Conservation (phyloP, 345 rosid genomes). For the Hibiscus tridactylites region DNA sequence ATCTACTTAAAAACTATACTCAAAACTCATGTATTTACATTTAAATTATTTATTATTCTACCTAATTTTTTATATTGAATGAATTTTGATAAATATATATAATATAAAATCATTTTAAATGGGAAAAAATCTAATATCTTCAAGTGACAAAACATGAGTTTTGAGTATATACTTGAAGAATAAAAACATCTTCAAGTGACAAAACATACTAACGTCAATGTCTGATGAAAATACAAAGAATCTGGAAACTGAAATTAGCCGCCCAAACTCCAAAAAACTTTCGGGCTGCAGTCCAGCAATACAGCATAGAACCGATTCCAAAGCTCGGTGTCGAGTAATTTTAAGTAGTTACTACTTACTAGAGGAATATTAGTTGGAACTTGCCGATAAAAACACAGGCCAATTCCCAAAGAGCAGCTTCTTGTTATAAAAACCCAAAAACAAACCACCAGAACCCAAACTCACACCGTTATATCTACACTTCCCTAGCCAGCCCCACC, state of each 20-base stretch:
- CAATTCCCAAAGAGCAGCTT: slow-evolving; percentile 37
- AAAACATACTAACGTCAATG: not conserved
- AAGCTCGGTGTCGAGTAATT: not conserved
- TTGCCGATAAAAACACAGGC: slow-evolving; percentile 40
- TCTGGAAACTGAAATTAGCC: slow-evolving; percentile 10
- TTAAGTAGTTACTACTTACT: not conserved
- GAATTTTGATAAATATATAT: too few relatives aligned
- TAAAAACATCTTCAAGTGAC: too few relatives aligned
- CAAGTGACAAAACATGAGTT: too few relatives aligned
- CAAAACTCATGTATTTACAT: too few relatives aligned
- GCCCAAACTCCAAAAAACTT: slow-evolving; percentile 30
- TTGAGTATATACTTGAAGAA: too few relatives aligned
- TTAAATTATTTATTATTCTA: too few relatives aligned
- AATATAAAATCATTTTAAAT: too few relatives aligned
- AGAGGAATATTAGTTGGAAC: slow-evolving; percentile 16
- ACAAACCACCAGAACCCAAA: slow-evolving; percentile 26
- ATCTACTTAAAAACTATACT: too few relatives aligned
- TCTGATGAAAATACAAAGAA: not conserved
- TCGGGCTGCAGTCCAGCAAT: slow-evolving; percentile 26
- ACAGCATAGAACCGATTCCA: not conserved
- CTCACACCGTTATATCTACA: slow-evolving; percentile 24
- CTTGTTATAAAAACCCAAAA: slow-evolving; percentile 25
- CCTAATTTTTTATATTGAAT: too few relatives aligned
- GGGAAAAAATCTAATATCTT: too few relatives aligned
- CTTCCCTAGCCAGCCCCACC: not conserved